These are phyloP conservation scores for Alloascoidea hylecoeti DNA, from an alignment of 805 yeast genomes.

Conservation along the genomic window DNA sequence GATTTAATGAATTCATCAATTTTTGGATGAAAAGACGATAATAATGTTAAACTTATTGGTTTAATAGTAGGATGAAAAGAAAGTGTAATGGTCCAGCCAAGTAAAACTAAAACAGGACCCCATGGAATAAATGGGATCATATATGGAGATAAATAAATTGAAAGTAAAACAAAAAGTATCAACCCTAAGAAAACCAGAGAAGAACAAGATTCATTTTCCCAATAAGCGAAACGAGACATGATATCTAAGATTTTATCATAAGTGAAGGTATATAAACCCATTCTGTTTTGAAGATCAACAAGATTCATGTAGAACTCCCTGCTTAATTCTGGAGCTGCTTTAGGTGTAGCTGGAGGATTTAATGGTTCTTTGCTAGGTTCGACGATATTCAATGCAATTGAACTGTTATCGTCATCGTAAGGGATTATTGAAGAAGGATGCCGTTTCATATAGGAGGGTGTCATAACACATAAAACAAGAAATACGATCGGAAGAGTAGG, in stretches of 20 bases:
- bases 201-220: conserved; percentile 32
- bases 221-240: conserved; percentile 42
- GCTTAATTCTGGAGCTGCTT: conserved; percentile 60
- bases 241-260: conserved; percentile 41
- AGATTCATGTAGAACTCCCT: conserved; percentile 59
- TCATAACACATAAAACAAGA: conserved; percentile 35
- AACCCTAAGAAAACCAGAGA: neutral
- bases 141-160: no score
- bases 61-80: neutral
- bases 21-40: no score
- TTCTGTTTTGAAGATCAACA: conserved; percentile 70
- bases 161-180: neutral
- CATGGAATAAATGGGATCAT: neutral
- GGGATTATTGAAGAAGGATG: conserved; percentile 34
- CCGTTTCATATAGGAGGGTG: conserved; percentile 42
- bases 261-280: conserved; percentile 42
- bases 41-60: no score
- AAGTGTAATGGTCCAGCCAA: neutral
- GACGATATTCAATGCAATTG: no score
- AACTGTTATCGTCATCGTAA: no score
- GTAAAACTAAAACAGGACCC: neutral
- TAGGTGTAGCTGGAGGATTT: conserved; percentile 30
- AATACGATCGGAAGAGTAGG: conserved; percentile 29
- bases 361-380: conserved; percentile 33
- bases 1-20: neutral